Conservation (phyloP, 495 filamentous ascomycete species). For the Daldinia caldariorum region DNA sequence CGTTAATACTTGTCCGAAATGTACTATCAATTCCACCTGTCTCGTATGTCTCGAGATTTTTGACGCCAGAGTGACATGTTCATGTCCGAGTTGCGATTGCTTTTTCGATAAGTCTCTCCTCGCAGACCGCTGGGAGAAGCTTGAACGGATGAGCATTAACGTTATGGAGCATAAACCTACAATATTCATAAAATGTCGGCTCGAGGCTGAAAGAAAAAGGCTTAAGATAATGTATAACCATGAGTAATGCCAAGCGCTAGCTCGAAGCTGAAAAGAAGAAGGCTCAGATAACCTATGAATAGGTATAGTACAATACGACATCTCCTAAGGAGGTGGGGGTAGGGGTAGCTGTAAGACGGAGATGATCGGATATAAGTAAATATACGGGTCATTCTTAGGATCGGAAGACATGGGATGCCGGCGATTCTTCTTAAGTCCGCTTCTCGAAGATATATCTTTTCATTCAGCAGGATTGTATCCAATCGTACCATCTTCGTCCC, state of each 20-base stretch:
- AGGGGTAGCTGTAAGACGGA: neutral
- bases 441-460: neutral
- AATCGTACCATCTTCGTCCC: neutral
- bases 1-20: slow-evolving; percentile 12
- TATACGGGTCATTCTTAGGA: neutral
- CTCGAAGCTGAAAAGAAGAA: neutral
- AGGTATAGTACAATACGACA: neutral
- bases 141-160: slow-evolving; percentile 4
- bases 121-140: slow-evolving; percentile 6
- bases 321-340: neutral
- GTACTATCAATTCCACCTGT: slow-evolving; percentile 4
- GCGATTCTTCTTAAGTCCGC: slow-evolving; percentile 26
- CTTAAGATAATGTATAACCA: neutral
- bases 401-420: neutral
- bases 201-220: slow-evolving; percentile 6
- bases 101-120: slow-evolving; percentile 19
- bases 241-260: slow-evolving; percentile 3
- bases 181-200: slow-evolving; percentile 10
- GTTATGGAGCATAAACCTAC: slow-evolving; percentile 19
- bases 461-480: neutral
- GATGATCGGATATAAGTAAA: neutral
- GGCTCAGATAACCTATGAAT: neutral
- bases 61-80: neutral
- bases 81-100: slow-evolving; percentile 11
- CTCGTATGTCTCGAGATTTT: slow-evolving; percentile 12